phyloP scores from a whole-genome alignment of 2,329 filamentous ascomycete species.

The Trichoderma simmonsii region DNA sequence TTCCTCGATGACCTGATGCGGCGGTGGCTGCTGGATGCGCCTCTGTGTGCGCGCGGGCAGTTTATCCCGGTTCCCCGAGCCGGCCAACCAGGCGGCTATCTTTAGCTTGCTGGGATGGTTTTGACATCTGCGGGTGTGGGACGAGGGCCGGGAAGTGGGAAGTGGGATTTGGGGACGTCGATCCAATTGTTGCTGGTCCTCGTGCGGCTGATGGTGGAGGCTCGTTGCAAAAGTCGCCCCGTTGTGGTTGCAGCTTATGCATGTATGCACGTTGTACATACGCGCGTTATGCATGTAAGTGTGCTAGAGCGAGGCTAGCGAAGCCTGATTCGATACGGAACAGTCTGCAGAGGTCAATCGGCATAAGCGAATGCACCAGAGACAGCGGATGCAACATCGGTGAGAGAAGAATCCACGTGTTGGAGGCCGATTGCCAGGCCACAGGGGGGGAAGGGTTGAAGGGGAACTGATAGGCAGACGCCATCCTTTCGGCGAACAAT shows the following conservation, averaged over 20 bases:
- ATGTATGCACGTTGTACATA: neutral
- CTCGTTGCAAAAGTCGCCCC: neutral
- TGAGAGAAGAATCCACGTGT: constrained; percentile 11
- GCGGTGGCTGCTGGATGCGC: neutral
- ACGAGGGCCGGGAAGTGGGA: constrained; percentile 14
- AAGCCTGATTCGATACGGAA: neutral
- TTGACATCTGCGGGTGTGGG: constrained; percentile 18
- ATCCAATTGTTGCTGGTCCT: neutral
- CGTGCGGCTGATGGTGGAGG: constrained; percentile 16
- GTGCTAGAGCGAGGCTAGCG: neutral
- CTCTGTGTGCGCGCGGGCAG: constrained; percentile 1
- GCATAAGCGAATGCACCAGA: constrained; percentile 9
- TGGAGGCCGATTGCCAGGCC: neutral
- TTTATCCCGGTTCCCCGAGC: constrained; percentile 13
- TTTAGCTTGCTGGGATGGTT: constrained; percentile 15
- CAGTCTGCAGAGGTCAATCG: neutral
- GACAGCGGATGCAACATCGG: constrained; percentile 12
- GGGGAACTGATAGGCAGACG: constrained; percentile 1
- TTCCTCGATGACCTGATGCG: constrained; percentile 5
- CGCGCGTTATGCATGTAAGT: constrained; percentile 11
- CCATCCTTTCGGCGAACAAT: constrained; percentile 2
- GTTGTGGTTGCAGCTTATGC: neutral
- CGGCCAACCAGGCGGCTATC: constrained; percentile 12
- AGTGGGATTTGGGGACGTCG: constrained; percentile 7
- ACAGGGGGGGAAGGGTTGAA: neutral